Evolutionary conservation across 2,329 filamentous ascomycete species (phyloP).

Genomic region (Ophiostoma piceae): DNA sequence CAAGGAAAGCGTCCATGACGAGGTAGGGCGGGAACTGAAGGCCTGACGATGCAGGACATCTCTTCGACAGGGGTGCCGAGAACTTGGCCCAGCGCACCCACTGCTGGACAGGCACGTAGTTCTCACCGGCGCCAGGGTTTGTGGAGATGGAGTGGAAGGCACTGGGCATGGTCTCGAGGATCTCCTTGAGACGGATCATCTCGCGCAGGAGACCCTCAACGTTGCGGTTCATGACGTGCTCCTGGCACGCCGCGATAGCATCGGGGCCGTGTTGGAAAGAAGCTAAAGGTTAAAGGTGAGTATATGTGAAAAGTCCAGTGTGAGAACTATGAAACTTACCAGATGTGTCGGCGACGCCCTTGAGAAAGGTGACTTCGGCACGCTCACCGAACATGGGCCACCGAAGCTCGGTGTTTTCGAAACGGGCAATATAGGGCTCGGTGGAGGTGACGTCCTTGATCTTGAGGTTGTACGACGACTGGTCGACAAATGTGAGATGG

Average conservation of each 20-base stretch:
- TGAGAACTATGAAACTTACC: neutral
- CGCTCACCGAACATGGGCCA: constrained; percentile 52
- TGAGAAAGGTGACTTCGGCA: constrained; percentile 48
- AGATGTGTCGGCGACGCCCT: constrained; percentile 44
- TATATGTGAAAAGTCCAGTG: neutral
- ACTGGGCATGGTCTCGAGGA: constrained; percentile 49
- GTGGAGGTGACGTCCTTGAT: constrained; percentile 45
- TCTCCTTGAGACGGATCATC: constrained; percentile 48
- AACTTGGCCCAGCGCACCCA: constrained; percentile 47
- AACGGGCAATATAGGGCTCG: constrained; percentile 47
- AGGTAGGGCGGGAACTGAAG: constrained; percentile 50
- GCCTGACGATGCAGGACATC: constrained; percentile 48
- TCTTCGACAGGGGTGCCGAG: constrained; percentile 37
- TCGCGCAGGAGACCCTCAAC: constrained; percentile 47
- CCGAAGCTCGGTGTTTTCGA: constrained; percentile 50
- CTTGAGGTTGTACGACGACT: constrained; percentile 50
- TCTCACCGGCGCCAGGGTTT: constrained; percentile 48
- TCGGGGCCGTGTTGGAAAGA: constrained; percentile 49
- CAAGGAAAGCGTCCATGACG: constrained; percentile 52
- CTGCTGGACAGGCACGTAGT: constrained; percentile 45
- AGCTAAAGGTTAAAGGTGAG: constrained; percentile 30
- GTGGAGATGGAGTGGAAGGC: constrained; percentile 51
- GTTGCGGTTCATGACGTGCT: constrained; percentile 49
- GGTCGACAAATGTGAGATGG: constrained; percentile 49
- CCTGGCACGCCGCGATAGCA: constrained; percentile 49